Percentiles rank a stretch among this genome's conserved stretches.
Evolutionary conservation across 2,329 filamentous ascomycete genomes (phyloP).

Genomic region (Grosmannia huntii): DNA sequence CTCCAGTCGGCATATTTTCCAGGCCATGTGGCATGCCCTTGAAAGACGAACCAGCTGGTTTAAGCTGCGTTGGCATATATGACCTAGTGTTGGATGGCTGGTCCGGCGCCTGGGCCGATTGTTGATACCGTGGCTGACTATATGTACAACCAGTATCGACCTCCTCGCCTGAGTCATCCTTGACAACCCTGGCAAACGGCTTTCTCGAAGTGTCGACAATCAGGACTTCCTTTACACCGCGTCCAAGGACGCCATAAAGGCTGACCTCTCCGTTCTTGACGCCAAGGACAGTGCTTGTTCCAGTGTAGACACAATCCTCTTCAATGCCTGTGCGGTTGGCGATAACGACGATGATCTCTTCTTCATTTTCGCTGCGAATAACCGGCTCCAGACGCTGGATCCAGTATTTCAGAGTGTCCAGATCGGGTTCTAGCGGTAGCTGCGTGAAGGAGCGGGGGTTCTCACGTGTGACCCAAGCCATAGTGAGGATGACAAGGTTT

Average conservation of each 20-base stretch:
- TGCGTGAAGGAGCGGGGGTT: conserved; percentile 32
- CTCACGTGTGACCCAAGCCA: conserved; percentile 63
- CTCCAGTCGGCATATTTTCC: not conserved
- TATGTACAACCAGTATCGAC: not conserved
- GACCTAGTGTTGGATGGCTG: not conserved
- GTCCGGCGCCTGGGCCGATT: not conserved
- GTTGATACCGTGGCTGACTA: not conserved
- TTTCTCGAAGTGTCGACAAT: conserved; percentile 48
- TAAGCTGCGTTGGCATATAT: not conserved
- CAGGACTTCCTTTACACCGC: conserved; percentile 55
- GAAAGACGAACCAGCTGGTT: not conserved
- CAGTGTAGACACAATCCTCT: conserved; percentile 54
- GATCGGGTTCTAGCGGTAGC: conserved; percentile 47
- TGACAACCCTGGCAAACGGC: conserved; percentile 32
- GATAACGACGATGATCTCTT: conserved; percentile 56
- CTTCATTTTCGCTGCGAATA: conserved; percentile 34
- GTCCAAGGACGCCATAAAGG: conserved; percentile 57
- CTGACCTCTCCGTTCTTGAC: conserved; percentile 52
- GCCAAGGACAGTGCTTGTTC: conserved; percentile 59
- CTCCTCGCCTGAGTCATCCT: conserved; percentile 2
- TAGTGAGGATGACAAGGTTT: conserved; percentile 55
- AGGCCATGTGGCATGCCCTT: not conserved
- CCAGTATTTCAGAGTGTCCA: conserved; percentile 67
- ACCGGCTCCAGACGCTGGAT: conserved; percentile 55
- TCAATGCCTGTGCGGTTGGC: conserved; percentile 60